Percentiles rank a stretch among this genome's conserved stretches.
These are phyloP conservation scores for Penicillium argentinense DNA, from an alignment of 495 filamentous ascomycete genomes.

Conservation along the genomic window DNA sequence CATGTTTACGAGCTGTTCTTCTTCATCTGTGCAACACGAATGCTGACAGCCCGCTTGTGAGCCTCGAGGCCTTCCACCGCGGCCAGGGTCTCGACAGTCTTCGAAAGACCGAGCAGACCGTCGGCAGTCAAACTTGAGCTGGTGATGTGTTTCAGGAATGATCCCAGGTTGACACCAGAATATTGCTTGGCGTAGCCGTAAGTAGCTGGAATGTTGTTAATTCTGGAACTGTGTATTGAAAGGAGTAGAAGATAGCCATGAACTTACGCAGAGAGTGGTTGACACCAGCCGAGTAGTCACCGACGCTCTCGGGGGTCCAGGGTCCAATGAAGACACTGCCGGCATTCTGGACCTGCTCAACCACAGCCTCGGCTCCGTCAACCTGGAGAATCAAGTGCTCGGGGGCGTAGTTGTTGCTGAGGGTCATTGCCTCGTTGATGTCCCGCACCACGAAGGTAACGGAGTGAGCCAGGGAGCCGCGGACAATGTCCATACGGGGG, in stretches of 20 bases:
- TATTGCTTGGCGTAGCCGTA: slow-evolving; percentile 98
- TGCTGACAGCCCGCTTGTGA: slow-evolving; percentile 87
- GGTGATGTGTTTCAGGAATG: slow-evolving; percentile 96
- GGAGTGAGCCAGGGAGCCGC: slow-evolving; percentile 86
- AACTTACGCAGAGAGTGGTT: slow-evolving; percentile 95
- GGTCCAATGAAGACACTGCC: slow-evolving; percentile 92
- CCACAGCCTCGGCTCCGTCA: slow-evolving; percentile 64
- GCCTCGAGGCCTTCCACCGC: slow-evolving; percentile 94
- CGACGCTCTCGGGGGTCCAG: slow-evolving; percentile 97
- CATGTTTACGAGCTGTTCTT: slow-evolving; percentile 27
- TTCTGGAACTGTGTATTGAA: not conserved
- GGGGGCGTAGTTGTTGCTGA: slow-evolving; percentile 94
- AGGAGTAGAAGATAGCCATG: not conserved
- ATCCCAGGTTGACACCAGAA: slow-evolving; percentile 92
- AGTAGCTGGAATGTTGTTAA: slow-evolving; percentile 64
- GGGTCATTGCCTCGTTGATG: slow-evolving; percentile 77
- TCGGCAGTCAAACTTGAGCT: slow-evolving; percentile 84
- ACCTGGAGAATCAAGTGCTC: slow-evolving; percentile 96
- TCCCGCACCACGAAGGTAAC: slow-evolving; percentile 80
- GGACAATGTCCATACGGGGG: slow-evolving; percentile 88
- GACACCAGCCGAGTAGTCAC: slow-evolving; percentile 95
- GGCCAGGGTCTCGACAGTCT: slow-evolving; percentile 89
- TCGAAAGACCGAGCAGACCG: slow-evolving; percentile 77
- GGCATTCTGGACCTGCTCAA: slow-evolving; percentile 84
- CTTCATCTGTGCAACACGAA: slow-evolving; percentile 72